Evolutionary conservation across 1,284 basidiomycete species (phyloP), one percentile per base, ranked within the genome.

Genomic region (Tilletiopsis washingtonensis): DNA sequence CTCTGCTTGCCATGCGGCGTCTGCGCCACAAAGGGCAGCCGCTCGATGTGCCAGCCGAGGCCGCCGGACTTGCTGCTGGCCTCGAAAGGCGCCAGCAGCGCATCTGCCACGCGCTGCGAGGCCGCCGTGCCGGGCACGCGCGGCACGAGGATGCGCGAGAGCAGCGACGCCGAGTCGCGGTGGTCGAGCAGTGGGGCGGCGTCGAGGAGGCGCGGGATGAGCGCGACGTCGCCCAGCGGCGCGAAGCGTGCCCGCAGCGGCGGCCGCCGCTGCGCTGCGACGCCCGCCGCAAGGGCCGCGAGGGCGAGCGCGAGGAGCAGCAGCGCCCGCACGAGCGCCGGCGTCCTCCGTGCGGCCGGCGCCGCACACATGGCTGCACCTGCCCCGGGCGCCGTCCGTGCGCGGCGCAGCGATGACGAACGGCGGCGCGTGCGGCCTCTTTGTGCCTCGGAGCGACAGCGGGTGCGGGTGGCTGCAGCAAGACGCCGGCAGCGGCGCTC

Each of bases 1-100:
- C 78, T 77, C 59, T 83, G 85, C 39, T 73, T 67, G 5, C 94
- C 94, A 56, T 86, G 81, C 0, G 94, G 94, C 0, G 94, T 98
- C 5, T 56, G 20, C 0, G 62, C 53, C 15, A 38, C 38, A 43
- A 71, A 70, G 0, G 59, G 26, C 17, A 57, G 58, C 23, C 54
- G 51, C 26, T 63, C 61, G 24, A 67, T 46, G n/a, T 66, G 61
- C 70, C 70, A 73, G 1, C 63, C 61, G 15, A 60, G 49, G n/a
- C n/a, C n/a, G n/a, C n/a, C n/a, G 14, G 49, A 44, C 12, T 32
- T 46, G 4, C n/a, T 23, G 9, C 12, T 4, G 6, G 9, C 12
- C 12, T 47, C 45, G 40, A 73, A 70, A 9, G 61, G 39, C 3
- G 54, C 44, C 32, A 61, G 53, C 27, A 73, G 51, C 5, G 50